Evolutionary conservation across 768 basidiomycete genomes (phyloP).

Genomic region (Boletellus ananas): DNA sequence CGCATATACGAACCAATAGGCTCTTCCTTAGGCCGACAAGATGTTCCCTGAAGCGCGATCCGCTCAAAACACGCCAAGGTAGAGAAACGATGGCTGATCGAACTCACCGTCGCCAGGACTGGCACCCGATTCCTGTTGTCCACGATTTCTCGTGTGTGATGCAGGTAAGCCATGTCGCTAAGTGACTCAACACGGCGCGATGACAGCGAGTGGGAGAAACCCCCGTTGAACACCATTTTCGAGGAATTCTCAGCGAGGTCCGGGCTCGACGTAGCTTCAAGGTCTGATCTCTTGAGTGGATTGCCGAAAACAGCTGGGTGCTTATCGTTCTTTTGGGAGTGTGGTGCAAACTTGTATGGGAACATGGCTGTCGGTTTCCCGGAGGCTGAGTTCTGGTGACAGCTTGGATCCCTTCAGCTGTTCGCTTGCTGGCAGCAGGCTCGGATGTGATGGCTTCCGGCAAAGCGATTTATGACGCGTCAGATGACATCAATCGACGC

Average conservation of each 20-base stretch:
- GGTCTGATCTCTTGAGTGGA: conserved; percentile 8
- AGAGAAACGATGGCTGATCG: background rate
- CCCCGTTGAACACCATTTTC: conserved; percentile 5
- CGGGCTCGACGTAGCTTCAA: conserved; percentile 6
- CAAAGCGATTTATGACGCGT: background rate
- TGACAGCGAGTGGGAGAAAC: conserved; percentile 9
- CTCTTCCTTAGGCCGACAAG: conserved; percentile 8
- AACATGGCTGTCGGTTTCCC: conserved; percentile 7
- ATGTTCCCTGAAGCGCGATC: conserved; percentile 4
- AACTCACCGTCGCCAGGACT: conserved; percentile 6
- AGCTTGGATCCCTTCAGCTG: background rate
- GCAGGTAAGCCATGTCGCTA: conserved; percentile 6
- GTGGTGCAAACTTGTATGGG: conserved; percentile 18
- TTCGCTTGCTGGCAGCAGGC: background rate
- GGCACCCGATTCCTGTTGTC: conserved; percentile 8
- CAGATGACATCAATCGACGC: conserved; percentile 1
- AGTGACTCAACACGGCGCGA: conserved; percentile 10
- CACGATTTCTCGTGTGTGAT: background rate
- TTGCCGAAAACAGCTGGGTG: conserved; percentile 2
- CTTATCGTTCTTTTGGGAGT: conserved; percentile 9
- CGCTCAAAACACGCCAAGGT: background rate
- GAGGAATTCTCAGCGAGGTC: conserved; percentile 4
- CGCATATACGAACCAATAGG: conserved; percentile 26
- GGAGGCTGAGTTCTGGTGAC: background rate
- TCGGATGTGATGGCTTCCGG: background rate